Conservation (phyloP, 2,329 filamentous ascomycete species). For the Domatiomyces globalis region DNA sequence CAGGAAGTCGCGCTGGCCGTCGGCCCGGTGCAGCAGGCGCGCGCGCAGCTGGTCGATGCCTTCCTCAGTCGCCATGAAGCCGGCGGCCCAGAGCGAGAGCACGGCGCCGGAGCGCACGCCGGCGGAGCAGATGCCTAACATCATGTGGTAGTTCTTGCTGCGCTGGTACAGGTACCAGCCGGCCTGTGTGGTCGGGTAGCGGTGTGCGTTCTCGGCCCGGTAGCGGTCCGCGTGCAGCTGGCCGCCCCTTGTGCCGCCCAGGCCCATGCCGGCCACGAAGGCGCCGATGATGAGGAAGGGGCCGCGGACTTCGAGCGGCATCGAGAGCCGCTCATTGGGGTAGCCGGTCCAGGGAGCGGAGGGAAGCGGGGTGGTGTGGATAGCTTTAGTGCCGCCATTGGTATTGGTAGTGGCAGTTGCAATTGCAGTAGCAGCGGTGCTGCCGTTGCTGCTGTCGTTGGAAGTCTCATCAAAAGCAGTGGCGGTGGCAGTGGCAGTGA, state of each 20-base stretch:
- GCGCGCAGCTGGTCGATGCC: slow-evolving; percentile 62
- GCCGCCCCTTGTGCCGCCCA: slow-evolving; percentile 60
- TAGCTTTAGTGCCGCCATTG: background rate
- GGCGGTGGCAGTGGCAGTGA: too few species aligned
- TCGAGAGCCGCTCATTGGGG: slow-evolving; percentile 37
- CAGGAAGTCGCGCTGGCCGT: slow-evolving; percentile 59
- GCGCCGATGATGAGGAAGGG: slow-evolving; percentile 49
- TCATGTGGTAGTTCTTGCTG: slow-evolving; percentile 83
- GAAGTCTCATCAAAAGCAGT: background rate
- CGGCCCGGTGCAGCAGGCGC: slow-evolving; percentile 57
- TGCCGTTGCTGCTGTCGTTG: slow-evolving; percentile 1
- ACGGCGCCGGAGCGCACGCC: slow-evolving; percentile 60
- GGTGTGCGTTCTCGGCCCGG: slow-evolving; percentile 90
- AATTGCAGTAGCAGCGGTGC: background rate
- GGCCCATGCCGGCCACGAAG: slow-evolving; percentile 45
- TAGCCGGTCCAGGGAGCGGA: slow-evolving; percentile 19
- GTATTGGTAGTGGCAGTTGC: background rate
- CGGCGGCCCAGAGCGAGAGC: slow-evolving; percentile 56
- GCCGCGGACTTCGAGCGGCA: slow-evolving; percentile 52
- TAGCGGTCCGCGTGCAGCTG: slow-evolving; percentile 67
- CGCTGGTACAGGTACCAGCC: slow-evolving; percentile 99
- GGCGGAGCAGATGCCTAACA: slow-evolving; percentile 63
- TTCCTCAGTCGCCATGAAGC: slow-evolving; percentile 73
- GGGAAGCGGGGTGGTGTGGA: slow-evolving; percentile 6
- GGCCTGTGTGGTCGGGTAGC: slow-evolving; percentile 63